Conservation (phyloP, 2,329 filamentous ascomycete genomes). For the Sarocladium brachiariae region DNA sequence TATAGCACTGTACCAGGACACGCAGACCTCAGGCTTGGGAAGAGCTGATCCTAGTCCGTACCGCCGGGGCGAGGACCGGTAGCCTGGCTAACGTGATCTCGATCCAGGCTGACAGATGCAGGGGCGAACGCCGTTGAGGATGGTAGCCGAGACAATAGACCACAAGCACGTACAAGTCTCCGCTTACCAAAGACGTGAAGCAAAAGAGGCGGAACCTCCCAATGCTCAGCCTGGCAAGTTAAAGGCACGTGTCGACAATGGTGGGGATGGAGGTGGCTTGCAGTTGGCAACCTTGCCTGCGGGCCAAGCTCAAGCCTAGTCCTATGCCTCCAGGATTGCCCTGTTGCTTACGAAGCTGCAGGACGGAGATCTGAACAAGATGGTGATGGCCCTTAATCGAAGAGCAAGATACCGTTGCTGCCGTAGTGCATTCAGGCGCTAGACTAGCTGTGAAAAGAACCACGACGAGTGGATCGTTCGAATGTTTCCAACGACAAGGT, state of each 20-base stretch:
- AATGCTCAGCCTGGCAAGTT: background rate
- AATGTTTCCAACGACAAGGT: too few relatives aligned
- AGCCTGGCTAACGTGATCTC: background rate
- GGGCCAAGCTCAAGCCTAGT: background rate
- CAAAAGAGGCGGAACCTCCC: background rate
- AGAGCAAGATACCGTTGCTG: background rate
- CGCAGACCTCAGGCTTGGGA: background rate
- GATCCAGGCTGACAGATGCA: background rate
- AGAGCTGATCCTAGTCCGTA: background rate
- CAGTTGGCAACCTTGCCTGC: background rate
- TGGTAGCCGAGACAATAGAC: background rate
- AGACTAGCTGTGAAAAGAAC: background rate
- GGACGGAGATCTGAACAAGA: background rate
- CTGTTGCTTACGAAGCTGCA: background rate
- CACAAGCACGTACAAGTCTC: background rate
- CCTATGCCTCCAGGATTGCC: background rate
- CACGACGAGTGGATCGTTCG: too few relatives aligned
- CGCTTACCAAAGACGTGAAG: background rate
- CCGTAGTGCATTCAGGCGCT: background rate
- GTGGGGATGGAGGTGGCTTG: background rate
- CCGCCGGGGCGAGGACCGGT: background rate
- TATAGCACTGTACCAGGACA: background rate
- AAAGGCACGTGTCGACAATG: background rate
- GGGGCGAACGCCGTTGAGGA: background rate
- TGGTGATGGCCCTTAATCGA: too few relatives aligned